Base-by-base conservation (phyloP, 2,329 filamentous ascomycete species). In the Colletotrichum caudatum region DNA sequence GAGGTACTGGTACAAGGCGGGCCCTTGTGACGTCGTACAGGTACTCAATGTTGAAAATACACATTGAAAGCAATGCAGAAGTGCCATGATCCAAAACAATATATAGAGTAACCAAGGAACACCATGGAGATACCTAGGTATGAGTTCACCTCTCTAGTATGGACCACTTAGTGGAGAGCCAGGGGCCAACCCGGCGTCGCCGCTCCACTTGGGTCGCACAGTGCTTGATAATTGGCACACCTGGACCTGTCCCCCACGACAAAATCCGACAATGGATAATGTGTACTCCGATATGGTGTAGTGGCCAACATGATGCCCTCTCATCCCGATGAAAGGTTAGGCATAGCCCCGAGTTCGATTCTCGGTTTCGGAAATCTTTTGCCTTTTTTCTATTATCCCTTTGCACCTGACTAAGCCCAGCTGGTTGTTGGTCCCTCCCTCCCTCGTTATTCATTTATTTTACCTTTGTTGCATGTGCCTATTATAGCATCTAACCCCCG, bases 261-360 rank as follows among this genome's bases (percentile, higher is more conserved):
- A 35, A 23, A 4, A 68, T 68, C 69, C 64, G 29, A 29, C 29
- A 29, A 29, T 29, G 29, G 29, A 29, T 29, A 29, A 3, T 29
- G 29, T 29, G 2, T 29, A 29, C 2, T 29, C 29, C 29, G 64
- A 68, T 71, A 71, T 71, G 69, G 64, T 71, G 69, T 71, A 71
- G 69, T 71, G 64, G 69, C 69, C 69, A 71, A 71, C 64, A 68
- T 68, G 69, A 71, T 68, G 69, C 69, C 69, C 64, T 71, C 69
- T 71, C 69, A 71, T 48, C 26, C 7, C 5, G 18, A 0, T 48
- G 64, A 44, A 53, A 39, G 37, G 58, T 67, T 58, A 71, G 68
- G 68, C 68, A 71, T 71, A 71, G 68, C 68, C 68, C 68, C 68
- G 68, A 71, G 69, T 68, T 71, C 58, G 69, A 63, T 63, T 64